phyloP scores from a whole-genome alignment of 140 eudicot species.

The Flaveria floridana region DNA sequence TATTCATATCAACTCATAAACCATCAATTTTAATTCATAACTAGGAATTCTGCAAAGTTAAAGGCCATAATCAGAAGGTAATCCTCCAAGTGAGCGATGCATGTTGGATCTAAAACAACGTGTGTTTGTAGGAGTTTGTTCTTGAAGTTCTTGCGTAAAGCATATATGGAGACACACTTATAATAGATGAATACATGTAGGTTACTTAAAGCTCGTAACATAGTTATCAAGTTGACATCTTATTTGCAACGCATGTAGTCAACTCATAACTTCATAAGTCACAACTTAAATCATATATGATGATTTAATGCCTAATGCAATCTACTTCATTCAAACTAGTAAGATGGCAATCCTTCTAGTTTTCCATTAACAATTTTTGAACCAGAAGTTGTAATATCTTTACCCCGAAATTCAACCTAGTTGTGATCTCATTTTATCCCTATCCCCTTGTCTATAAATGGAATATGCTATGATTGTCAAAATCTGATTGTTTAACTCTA shows the following conservation, averaged over 20 bases:
- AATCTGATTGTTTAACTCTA: neutral
- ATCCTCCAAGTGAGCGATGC: neutral
- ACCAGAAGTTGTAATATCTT: neutral
- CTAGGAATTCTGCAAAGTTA: neutral
- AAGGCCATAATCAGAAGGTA: neutral
- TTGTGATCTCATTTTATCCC: neutral
- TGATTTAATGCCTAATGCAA: neutral
- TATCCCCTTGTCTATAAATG: neutral
- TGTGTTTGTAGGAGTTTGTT: neutral
- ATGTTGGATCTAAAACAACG: neutral
- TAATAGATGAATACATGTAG: neutral
- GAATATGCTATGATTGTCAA: neutral
- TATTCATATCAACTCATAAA: neutral
- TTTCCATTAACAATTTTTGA: neutral
- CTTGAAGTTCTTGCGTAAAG: neutral
- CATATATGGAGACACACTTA: neutral
- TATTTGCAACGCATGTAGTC: neutral
- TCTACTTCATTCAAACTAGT: no score
- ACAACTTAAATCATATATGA: neutral
- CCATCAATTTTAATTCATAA: no score
- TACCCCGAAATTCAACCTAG: slow-evolving; percentile 4
- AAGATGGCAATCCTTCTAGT: neutral
- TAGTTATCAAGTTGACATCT: neutral
- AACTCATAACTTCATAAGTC: neutral
- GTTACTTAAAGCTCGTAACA: neutral